Base-by-base conservation (phyloP, 2,329 filamentous ascomycete species). In the Hypoxylon sp. region DNA sequence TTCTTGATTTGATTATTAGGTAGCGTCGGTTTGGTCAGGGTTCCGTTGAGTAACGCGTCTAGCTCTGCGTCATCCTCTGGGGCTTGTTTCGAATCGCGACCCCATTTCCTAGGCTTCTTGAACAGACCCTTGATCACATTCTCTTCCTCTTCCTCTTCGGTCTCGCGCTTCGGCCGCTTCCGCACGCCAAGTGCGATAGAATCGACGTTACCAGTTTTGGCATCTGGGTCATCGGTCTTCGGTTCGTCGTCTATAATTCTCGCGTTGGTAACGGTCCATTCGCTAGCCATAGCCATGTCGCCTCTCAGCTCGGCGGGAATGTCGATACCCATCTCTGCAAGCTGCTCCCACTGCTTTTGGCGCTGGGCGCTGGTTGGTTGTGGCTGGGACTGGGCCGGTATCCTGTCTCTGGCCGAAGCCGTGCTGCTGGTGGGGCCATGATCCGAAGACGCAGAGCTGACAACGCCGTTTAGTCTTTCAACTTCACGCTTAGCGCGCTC, bases 211-310 rank as follows among this genome's bases (percentile, higher is more conserved):
- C 75, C 76, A 24, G 77, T 76, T 5, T 80, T 79, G 28, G 79
- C 76, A 24, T 80, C 78, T 45, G 78, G 77, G 4, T 80, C 80
- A 18, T 83, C 80, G 70, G 30, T 71, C 76, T 65, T 68, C 20
- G 68, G 69, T 12, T 78, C 77, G 9, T 83, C 81, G 12, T 83
- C 79, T 20, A 89, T 78, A 3, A 88, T 83, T 45, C 87, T 84
- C 40, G 92, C 86, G 4, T 86, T 88, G 62, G 87, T 89, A 9
- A 90, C 86, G 0, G 93, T 88, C 95, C 95, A 99, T 55, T 97
- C 92, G 30, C 96, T 93, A 3, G 91, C 89, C 82, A 97, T 89
- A 4, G 94, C 93, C 87, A 97, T 89, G 64, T 96, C 92, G 1
- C 86, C 84, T 63, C 93, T 84, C 60, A 93, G 89, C 69, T 91